Base-by-base conservation (phyloP, 441 rosid genomes). In the Gossypium lobatum region DNA sequence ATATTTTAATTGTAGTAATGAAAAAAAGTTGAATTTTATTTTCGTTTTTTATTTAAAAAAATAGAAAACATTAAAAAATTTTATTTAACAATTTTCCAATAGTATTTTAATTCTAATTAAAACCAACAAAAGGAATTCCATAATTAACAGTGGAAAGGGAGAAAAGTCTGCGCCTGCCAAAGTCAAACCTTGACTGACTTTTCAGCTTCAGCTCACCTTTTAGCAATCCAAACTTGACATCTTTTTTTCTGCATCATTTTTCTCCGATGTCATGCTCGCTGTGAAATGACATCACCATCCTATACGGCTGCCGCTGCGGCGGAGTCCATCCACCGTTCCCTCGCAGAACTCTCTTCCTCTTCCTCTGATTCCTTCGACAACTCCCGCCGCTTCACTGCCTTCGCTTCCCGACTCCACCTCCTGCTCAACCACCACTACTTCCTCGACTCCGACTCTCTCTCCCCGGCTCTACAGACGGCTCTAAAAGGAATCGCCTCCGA, bases 401-500 rank as follows among this genome's bases (percentile, higher is more conserved):
- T 66, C 59, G 83, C 76, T 69, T 48, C 62, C 34, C 78, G 84
- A 57, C 77, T 79, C 64, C 76, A 52, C 28, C 73, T 60, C 17
- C 10, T 72, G 20, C 73, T 80, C 77, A 68, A 58, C 65, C 78
- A 57, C 46, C 65, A 71, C 53, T 34, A 53, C 61, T 53, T 79
- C 66, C 77, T 79, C 72, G 61, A 76, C 9, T 37, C 70, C 5
- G 65, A 62, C 37, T 10, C 55, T 46, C 81, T 75, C 16, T 72
- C 73, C 8, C 57, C 81, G 13, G 70, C 84, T 58, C 20, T 73
- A 0, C 75, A 78, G 55, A 78, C 78, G 13, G 78, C 76, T 25
- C 64, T 81, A 42, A 76, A 65, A 73, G 84, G 84, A 64, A 73
- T 78, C 60, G 58, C 84, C 34, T 57, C 45, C 16, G 81, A 81